Evolutionary conservation across 2,329 filamentous ascomycete species (phyloP).

Genomic region (Pestalotiopsis sp.): DNA sequence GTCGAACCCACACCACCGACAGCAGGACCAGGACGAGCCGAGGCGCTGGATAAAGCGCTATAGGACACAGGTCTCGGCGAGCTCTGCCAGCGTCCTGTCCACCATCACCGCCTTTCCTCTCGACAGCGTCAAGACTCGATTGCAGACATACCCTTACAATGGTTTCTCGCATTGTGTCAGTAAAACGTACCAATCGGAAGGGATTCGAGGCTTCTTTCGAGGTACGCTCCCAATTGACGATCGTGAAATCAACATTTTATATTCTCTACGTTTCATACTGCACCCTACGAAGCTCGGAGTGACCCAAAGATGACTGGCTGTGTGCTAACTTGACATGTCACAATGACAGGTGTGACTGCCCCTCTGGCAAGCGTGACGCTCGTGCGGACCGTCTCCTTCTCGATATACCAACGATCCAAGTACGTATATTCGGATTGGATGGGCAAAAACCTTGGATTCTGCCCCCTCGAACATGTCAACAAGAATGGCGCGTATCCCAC

Average conservation of each 20-base stretch:
- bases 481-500: constrained; percentile 72
- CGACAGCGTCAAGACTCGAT: constrained; percentile 87
- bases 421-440: constrained; percentile 73
- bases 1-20: constrained; percentile 18
- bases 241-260: constrained; percentile 9
- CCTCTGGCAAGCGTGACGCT: constrained; percentile 80
- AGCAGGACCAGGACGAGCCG: constrained; percentile 29
- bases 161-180: constrained; percentile 75
- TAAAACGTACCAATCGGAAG: constrained; percentile 76
- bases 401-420: constrained; percentile 78
- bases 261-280: background rate
- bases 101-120: constrained; percentile 83
- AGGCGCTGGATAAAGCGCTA: constrained; percentile 71
- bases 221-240: constrained; percentile 49
- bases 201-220: constrained; percentile 76
- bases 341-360: constrained; percentile 66
- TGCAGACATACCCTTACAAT: constrained; percentile 83
- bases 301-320: background rate
- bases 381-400: constrained; percentile 78
- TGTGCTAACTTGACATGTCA: constrained; percentile 24
- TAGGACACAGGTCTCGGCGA: constrained; percentile 79
- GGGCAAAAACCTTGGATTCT: constrained; percentile 65
- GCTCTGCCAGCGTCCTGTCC: constrained; percentile 75
- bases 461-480: constrained; percentile 75
- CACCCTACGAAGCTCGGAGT: background rate